Evolutionary conservation across 306 rosid genomes (phyloP).

Genomic region (Dalbergia cultrata): DNA sequence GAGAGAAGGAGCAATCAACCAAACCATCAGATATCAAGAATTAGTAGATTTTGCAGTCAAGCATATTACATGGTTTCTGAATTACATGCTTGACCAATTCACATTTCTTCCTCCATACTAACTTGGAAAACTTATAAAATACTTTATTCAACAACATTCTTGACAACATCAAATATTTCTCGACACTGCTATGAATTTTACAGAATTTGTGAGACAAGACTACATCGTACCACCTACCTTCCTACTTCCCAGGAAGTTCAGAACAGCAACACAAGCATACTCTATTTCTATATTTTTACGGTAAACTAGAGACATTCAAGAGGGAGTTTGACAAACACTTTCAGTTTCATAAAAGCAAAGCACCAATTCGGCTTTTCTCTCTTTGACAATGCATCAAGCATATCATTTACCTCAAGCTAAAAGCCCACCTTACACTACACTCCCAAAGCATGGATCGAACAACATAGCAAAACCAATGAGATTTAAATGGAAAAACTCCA

Average conservation of each 20-base stretch:
- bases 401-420: constrained; percentile 21
- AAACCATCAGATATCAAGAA: constrained; percentile 23
- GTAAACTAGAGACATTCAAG: no score
- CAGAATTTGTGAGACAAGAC: neutral
- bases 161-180: neutral
- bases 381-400: constrained; percentile 56
- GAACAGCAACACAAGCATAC: no score
- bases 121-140: neutral
- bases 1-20: neutral
- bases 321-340: no score
- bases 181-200: neutral
- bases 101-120: neutral
- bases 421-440: neutral
- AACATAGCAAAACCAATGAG: neutral
- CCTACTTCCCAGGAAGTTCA: no score
- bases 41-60: neutral
- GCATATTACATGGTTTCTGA: no score
- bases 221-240: no score
- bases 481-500: neutral
- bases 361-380: constrained; percentile 24
- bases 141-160: neutral
- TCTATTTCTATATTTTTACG: no score
- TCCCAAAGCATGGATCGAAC: neutral
- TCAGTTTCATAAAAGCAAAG: neutral
- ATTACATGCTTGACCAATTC: neutral